Conservation (phyloP, 768 basidiomycete genomes). For the Trametopsis cervina region DNA sequence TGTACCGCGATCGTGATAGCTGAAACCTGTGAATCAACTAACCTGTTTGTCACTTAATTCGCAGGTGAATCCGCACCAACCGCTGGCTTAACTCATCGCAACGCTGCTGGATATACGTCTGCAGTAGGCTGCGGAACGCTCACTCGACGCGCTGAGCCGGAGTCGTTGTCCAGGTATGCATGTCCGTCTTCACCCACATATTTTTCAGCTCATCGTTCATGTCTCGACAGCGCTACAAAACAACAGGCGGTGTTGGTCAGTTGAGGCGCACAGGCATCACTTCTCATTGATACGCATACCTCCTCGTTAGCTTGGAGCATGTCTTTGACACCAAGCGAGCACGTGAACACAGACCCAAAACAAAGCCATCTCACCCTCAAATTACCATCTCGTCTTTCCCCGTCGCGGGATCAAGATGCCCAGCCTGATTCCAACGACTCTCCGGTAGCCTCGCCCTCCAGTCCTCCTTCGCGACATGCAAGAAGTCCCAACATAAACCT, state of each 20-base stretch:
- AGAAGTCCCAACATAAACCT: neutral
- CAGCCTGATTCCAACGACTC: neutral
- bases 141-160: neutral
- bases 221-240: too few relatives aligned
- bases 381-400: neutral
- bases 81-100: too few relatives aligned
- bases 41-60: neutral
- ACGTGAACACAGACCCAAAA: neutral
- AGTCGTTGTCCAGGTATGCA: neutral
- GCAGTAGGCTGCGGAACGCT: neutral
- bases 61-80: neutral
- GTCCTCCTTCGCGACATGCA: neutral
- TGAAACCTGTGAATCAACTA: neutral
- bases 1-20: neutral
- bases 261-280: neutral
- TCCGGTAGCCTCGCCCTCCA: neutral
- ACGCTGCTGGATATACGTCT: too few relatives aligned
- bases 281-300: neutral
- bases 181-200: neutral
- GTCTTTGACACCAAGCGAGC: neutral
- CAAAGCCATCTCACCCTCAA: neutral
- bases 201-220: too few relatives aligned
- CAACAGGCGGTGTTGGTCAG: too few relatives aligned
- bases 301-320: neutral
- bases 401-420: neutral